These are phyloP conservation scores for Amoebophrya sp. DNA, from an alignment of 169 alveolate genomes.

Conservation along the genomic window DNA sequence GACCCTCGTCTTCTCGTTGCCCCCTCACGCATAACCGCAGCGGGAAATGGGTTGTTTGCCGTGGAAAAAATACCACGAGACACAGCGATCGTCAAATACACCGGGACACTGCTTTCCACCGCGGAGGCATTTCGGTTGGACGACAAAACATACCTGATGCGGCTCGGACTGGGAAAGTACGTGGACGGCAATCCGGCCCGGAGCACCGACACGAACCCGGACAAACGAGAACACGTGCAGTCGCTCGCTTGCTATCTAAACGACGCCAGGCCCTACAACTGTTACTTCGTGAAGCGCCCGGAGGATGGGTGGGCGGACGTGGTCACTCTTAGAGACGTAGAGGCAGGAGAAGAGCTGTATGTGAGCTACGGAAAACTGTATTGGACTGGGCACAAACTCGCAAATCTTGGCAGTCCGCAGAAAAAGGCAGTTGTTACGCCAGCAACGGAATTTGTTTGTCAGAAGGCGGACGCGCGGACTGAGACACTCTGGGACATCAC, in stretches of 20 bases:
- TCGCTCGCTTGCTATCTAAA: not conserved
- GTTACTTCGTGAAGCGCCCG: not conserved
- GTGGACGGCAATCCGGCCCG: not conserved
- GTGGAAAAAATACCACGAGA: not conserved
- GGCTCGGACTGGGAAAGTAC: not conserved
- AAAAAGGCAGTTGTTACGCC: not conserved
- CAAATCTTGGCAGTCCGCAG: not conserved
- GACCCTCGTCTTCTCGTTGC: not conserved
- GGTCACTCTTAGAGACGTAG: not conserved
- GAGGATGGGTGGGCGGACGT: not conserved
- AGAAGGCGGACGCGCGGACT: too few species aligned
- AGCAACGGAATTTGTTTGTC: too few species aligned
- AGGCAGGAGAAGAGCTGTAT: not conserved
- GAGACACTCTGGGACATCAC: too few species aligned
- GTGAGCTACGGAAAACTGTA: not conserved
- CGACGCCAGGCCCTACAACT: not conserved
- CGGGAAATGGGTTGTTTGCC: not conserved
- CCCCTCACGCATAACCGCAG: not conserved
- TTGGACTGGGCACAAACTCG: not conserved
- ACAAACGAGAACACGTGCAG: not conserved
- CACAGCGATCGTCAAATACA: not conserved
- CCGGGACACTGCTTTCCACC: not conserved
- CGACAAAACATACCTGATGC: not conserved
- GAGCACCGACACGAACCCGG: not conserved
- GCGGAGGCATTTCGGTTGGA: not conserved